Evolutionary conservation across 2,329 filamentous ascomycete genomes (phyloP).

Genomic region (Fusarium xyrophilum): DNA sequence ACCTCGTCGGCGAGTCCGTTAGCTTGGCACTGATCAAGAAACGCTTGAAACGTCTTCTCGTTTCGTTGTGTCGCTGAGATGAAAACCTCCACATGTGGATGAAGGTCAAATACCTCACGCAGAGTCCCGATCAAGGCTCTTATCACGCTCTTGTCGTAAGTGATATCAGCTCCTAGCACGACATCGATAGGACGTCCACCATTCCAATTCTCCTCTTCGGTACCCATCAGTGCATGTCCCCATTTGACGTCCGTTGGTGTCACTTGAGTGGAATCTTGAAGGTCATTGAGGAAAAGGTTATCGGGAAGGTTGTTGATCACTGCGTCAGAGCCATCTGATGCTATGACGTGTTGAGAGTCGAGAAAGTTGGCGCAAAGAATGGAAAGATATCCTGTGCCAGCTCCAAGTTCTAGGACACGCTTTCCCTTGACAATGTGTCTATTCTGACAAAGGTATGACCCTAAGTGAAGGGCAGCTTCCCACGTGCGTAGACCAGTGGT

Average conservation of each 20-base stretch:
- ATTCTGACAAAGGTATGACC: slow-evolving; percentile 67
- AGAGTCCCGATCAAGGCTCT: slow-evolving; percentile 71
- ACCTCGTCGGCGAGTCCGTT: slow-evolving; percentile 53
- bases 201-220: slow-evolving; percentile 62
- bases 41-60: slow-evolving; percentile 69
- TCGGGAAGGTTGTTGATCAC: slow-evolving; percentile 72
- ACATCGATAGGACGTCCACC: slow-evolving; percentile 61
- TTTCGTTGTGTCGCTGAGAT: slow-evolving; percentile 77
- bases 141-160: slow-evolving; percentile 72
- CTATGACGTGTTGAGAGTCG: slow-evolving; percentile 63
- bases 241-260: slow-evolving; percentile 66
- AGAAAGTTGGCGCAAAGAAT: slow-evolving; percentile 76
- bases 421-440: slow-evolving; percentile 57
- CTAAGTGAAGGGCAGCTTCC: slow-evolving; percentile 80
- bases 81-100: slow-evolving; percentile 64
- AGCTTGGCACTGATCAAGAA: slow-evolving; percentile 64
- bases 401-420: slow-evolving; percentile 73
- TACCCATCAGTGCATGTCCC: slow-evolving; percentile 66
- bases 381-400: slow-evolving; percentile 78
- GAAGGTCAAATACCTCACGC: slow-evolving; percentile 64
- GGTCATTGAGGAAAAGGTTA: slow-evolving; percentile 72
- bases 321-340: slow-evolving; percentile 77
- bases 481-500: slow-evolving; percentile 82
- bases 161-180: slow-evolving; percentile 79
- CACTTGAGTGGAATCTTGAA: slow-evolving; percentile 58